Percentiles rank a stretch among this genome's conserved stretches.
phyloP scores from a whole-genome alignment of 1,284 basidiomycete genomes.

The Pseudozyma sp. region DNA sequence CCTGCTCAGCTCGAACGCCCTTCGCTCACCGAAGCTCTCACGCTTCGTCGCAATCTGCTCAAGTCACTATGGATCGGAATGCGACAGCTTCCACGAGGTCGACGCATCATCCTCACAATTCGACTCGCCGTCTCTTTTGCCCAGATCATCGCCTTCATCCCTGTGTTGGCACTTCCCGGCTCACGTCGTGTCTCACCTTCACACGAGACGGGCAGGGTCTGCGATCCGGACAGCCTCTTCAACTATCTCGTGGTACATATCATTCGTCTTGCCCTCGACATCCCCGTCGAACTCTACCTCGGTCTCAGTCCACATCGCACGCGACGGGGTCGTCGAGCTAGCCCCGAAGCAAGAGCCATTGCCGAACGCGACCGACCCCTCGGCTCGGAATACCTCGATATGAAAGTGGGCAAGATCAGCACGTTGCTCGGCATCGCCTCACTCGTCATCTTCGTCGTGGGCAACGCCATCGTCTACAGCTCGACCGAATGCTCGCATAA shows the following conservation, averaged over 20 bases:
- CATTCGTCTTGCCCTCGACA: constrained; percentile 39
- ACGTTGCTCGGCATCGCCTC: constrained; percentile 53
- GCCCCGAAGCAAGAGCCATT: constrained; percentile 40
- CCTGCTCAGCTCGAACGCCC: neutral
- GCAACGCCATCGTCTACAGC: constrained; percentile 59
- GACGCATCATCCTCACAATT: constrained; percentile 39
- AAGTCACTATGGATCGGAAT: constrained; percentile 35
- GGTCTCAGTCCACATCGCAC: constrained; percentile 56
- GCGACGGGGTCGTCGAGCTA: constrained; percentile 34
- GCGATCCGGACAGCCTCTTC: constrained; percentile 55
- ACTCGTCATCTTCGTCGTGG: constrained; percentile 57
- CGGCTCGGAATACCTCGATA: constrained; percentile 50
- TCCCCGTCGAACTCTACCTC: constrained; percentile 60
- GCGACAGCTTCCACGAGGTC: constrained; percentile 34
- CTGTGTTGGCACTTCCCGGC: constrained; percentile 30
- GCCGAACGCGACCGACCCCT: constrained; percentile 50
- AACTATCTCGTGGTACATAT: constrained; percentile 57
- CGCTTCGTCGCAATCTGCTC: constrained; percentile 47
- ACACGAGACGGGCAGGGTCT: constrained; percentile 25
- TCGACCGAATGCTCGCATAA: constrained; percentile 50
- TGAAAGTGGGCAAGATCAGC: constrained; percentile 41
- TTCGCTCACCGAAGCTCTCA: constrained; percentile 44
- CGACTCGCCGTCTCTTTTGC: constrained; percentile 33
- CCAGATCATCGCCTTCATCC: constrained; percentile 46
- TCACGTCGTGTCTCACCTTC: constrained; percentile 28